These are phyloP conservation scores for Pichiaceae sp. DNA, from an alignment of 1,139 yeast genomes.

Conservation along the genomic window DNA sequence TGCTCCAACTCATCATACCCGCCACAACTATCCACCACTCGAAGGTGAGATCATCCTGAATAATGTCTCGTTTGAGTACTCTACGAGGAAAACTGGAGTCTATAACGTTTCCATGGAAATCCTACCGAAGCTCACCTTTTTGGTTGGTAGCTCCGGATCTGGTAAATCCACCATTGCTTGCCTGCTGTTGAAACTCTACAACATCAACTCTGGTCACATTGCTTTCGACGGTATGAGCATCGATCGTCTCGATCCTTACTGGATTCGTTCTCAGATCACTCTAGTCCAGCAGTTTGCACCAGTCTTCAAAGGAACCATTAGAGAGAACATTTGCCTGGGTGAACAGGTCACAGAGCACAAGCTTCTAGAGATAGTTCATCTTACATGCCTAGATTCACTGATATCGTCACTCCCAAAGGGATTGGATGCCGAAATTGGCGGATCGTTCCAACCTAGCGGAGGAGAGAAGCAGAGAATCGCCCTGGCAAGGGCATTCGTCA, in stretches of 20 bases:
- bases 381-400: slow-evolving; percentile 43
- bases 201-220: slow-evolving; percentile 35
- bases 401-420: slow-evolving; percentile 44
- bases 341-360: slow-evolving; percentile 3
- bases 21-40: slow-evolving; percentile 9
- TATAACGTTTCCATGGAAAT: slow-evolving; percentile 37
- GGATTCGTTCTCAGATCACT: slow-evolving; percentile 59
- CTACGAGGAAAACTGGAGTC: slow-evolving; percentile 41
- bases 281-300: slow-evolving; percentile 65
- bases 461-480: slow-evolving; percentile 85
- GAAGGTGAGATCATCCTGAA: slow-evolving; percentile 41
- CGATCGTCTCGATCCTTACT: slow-evolving; percentile 32
- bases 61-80: slow-evolving; percentile 54
- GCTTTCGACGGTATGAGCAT: slow-evolving; percentile 46
- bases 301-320: slow-evolving; percentile 55
- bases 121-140: slow-evolving; percentile 41
- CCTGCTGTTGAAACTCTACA: slow-evolving; percentile 53
- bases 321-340: slow-evolving; percentile 53
- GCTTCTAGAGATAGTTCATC: slow-evolving; percentile 35
- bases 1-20: slow-evolving; percentile 5
- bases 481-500: slow-evolving; percentile 69
- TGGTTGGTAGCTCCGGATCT: slow-evolving; percentile 83
- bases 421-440: slow-evolving; percentile 41
- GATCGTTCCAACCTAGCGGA: slow-evolving; percentile 55
- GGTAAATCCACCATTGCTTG: slow-evolving; percentile 82